phyloP scores from a whole-genome alignment of 2,329 filamentous ascomycete species.

The Alternaria ethzedia region DNA sequence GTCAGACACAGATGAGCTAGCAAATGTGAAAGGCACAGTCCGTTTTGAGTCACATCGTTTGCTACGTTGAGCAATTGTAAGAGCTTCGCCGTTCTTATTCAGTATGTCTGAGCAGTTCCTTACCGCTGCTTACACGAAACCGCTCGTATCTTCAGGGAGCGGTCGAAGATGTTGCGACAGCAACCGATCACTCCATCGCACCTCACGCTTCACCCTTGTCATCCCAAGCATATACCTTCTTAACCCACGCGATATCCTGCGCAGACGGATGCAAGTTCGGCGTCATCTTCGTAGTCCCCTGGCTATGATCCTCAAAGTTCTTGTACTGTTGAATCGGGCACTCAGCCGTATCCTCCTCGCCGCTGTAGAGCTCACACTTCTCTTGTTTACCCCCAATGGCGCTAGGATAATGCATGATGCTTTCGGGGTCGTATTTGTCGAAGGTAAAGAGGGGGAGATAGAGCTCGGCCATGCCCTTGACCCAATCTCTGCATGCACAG shows the following conservation, averaged over 20 bases:
- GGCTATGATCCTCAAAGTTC: background rate
- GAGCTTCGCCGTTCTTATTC: too few relatives aligned
- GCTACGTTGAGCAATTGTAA: too few relatives aligned
- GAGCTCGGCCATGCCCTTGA: background rate
- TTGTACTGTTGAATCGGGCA: background rate
- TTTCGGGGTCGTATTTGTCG: background rate
- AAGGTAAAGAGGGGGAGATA: background rate
- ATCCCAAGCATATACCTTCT: background rate
- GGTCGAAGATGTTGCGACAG: background rate
- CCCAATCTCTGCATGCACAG: background rate
- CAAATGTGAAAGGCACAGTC: background rate
- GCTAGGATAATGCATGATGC: conserved; percentile 6
- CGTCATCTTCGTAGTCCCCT: background rate
- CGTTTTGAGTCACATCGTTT: background rate
- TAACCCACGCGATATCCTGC: conserved; percentile 2
- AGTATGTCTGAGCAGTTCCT: too few relatives aligned
- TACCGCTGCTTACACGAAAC: too few relatives aligned
- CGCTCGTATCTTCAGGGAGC: too few relatives aligned
- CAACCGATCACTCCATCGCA: background rate
- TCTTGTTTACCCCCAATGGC: background rate
- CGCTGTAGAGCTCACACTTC: background rate
- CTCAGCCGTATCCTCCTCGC: background rate
- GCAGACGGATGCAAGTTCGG: conserved; percentile 2
- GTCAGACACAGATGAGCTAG: background rate
- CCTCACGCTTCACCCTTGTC: background rate